phyloP scores from a whole-genome alignment of 2,329 filamentous ascomycete species.

The Chrysoporthe puriensis region DNA sequence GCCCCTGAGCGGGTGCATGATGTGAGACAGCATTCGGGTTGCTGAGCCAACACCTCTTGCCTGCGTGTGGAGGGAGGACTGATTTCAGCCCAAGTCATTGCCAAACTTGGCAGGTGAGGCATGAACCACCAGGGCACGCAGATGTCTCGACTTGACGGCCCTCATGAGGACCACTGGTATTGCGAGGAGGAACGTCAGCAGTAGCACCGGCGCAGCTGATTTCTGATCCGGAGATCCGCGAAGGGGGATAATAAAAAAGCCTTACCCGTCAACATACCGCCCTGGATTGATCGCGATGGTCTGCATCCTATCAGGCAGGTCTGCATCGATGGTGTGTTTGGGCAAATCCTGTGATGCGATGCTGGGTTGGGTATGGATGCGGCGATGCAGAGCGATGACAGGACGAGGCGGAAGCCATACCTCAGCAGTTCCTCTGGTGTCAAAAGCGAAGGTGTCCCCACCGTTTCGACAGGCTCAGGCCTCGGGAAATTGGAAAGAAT shows the following conservation, averaged over 20 bases:
- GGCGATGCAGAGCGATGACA: background rate
- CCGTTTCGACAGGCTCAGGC: too few species aligned
- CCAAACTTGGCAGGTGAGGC: background rate
- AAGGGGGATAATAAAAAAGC: background rate
- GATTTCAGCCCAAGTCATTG: background rate
- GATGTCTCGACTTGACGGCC: background rate
- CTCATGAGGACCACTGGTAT: background rate
- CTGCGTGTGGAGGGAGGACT: background rate
- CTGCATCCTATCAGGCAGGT: constrained; percentile 5
- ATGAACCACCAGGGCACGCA: background rate
- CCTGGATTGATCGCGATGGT: background rate
- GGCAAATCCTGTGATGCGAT: background rate
- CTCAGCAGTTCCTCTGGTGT: too few species aligned
- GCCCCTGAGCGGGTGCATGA: too few species aligned
- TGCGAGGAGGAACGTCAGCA: background rate
- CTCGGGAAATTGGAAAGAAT: too few species aligned
- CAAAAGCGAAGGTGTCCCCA: too few species aligned
- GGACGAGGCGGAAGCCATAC: background rate
- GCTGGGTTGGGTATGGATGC: constrained; percentile 16
- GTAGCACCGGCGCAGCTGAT: background rate
- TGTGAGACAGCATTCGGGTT: background rate
- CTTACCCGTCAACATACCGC: background rate
- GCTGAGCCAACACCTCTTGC: background rate
- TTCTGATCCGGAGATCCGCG: background rate
- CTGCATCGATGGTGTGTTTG: constrained; percentile 10